phyloP scores from a whole-genome alignment of 2,329 filamentous ascomycete genomes.

The Penicillium sp. region DNA sequence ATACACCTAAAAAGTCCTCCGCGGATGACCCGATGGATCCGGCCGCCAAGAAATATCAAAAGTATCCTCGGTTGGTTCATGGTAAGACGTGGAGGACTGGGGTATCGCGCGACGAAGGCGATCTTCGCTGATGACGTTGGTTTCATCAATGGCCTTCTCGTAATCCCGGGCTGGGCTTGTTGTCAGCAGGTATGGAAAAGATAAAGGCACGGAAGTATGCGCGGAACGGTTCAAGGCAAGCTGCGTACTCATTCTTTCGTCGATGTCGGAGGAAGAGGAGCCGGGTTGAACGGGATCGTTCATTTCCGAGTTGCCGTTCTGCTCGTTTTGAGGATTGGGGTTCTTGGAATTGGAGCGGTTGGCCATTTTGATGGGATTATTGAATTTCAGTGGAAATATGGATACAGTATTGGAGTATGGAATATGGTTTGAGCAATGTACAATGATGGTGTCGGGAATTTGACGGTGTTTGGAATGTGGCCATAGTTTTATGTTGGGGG shows the following conservation, averaged over 20 bases:
- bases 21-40: constrained; percentile 5
- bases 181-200: neutral
- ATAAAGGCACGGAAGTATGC: neutral
- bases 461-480: neutral
- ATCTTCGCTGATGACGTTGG: constrained; percentile 17
- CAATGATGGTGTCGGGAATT: neutral
- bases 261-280: neutral
- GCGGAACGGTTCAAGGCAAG: neutral
- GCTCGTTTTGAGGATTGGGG: neutral
- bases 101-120: constrained; percentile 16
- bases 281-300: neutral
- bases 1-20: neutral
- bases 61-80: constrained; percentile 17
- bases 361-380: neutral
- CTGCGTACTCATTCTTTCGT: constrained; percentile 5
- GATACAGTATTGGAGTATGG: neutral
- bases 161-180: constrained; percentile 13
- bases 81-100: constrained; percentile 12
- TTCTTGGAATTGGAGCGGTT: neutral
- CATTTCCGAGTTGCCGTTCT: neutral
- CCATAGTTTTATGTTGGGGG: neutral
- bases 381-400: neutral
- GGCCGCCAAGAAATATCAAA: constrained; percentile 5
- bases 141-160: constrained; percentile 14
- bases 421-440: neutral